Evolutionary conservation across 2,329 filamentous ascomycete species (phyloP).

Genomic region (Botrytis paeoniae): DNA sequence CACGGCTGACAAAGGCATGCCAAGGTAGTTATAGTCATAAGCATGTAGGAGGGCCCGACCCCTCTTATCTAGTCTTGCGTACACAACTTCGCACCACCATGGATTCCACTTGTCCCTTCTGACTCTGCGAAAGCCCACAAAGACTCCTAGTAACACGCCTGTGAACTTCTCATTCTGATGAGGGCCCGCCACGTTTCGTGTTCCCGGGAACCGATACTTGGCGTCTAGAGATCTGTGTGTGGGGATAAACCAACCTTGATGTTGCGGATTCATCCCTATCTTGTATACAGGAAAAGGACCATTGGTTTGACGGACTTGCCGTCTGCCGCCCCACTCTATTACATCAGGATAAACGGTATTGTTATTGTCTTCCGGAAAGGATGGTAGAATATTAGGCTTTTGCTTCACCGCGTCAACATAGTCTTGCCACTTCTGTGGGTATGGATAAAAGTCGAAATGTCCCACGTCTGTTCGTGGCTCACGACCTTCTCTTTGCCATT

Average conservation of each 20-base stretch:
- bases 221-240: background rate
- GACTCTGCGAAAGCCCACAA: background rate
- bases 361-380: background rate
- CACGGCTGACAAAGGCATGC: background rate
- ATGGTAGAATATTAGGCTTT: background rate
- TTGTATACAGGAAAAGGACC: background rate
- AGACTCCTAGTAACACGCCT: background rate
- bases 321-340: fast-evolving
- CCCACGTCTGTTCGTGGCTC: background rate
- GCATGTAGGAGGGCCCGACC: background rate
- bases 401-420: background rate
- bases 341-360: background rate
- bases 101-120: background rate
- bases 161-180: background rate
- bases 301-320: background rate
- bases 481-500: background rate
- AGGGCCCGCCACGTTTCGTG: background rate
- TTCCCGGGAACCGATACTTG: background rate
- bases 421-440: background rate
- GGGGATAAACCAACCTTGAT: background rate
- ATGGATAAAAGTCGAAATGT: background rate
- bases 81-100: background rate
- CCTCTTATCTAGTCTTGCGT: background rate
- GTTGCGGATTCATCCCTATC: background rate
- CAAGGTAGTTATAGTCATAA: background rate